Conservation (phyloP, 352 stramenopile genomes). For the Thraustotheca clavata region DNA sequence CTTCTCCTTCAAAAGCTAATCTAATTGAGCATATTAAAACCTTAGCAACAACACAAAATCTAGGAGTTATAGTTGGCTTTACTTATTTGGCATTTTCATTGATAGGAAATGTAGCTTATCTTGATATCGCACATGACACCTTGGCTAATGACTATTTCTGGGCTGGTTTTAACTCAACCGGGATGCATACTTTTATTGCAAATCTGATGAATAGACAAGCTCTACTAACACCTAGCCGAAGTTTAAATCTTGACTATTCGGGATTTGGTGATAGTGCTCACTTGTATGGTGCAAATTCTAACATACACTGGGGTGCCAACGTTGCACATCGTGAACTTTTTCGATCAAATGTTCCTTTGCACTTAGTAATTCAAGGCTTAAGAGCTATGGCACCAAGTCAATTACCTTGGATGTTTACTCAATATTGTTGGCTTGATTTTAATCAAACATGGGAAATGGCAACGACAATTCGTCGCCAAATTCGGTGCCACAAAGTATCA, state of each 20-base stretch:
- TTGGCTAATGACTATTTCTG: background rate
- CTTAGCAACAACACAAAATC: background rate
- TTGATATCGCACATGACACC: background rate
- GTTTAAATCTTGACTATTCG: background rate
- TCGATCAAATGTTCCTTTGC: background rate
- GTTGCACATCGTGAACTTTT: background rate
- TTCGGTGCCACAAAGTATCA: background rate
- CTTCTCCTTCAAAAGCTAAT: no score
- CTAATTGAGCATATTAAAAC: no score
- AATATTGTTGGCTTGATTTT: constrained; percentile 18
- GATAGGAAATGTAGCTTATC: background rate
- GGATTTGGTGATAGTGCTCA: background rate
- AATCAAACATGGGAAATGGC: background rate
- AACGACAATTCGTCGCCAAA: background rate
- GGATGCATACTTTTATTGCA: constrained; percentile 7
- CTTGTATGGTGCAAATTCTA: background rate
- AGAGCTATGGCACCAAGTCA: background rate
- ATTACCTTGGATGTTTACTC: background rate
- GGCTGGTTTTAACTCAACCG: constrained; percentile 2
- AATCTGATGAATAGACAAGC: background rate
- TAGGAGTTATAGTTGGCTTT: background rate
- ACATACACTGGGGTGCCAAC: background rate
- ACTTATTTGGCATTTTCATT: background rate
- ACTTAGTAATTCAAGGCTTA: background rate
- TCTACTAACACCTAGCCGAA: background rate